These are phyloP conservation scores for Peziza echinospora DNA, from an alignment of 495 filamentous ascomycete genomes.

Conservation along the genomic window DNA sequence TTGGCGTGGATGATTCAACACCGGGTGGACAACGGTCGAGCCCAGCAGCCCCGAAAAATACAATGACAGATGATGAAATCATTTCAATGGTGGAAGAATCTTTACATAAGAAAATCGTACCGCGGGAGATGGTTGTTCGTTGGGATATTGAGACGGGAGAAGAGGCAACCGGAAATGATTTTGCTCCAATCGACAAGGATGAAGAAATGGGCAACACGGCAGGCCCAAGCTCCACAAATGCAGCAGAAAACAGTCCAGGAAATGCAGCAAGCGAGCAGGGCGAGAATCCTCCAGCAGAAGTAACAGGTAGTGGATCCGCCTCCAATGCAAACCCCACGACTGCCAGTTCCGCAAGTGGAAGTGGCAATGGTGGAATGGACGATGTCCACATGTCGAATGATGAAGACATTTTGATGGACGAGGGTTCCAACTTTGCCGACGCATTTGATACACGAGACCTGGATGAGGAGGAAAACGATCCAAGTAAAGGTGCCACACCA, in stretches of 20 bases:
- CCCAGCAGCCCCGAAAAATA: slow-evolving; percentile 82
- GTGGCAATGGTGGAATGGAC: not conserved
- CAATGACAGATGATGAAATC: slow-evolving; percentile 35
- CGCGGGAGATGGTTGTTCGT: slow-evolving; percentile 6
- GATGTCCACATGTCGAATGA: not conserved
- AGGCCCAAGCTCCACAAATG: not conserved
- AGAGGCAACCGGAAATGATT: not conserved
- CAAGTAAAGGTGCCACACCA: too few species aligned
- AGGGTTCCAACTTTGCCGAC: not conserved
- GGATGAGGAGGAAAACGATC: not conserved
- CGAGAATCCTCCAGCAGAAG: too few species aligned
- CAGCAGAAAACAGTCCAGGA: not conserved
- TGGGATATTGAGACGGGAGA: slow-evolving; percentile 5
- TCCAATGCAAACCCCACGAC: not conserved
- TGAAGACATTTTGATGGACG: not conserved
- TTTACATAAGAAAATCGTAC: slow-evolving; percentile 13
- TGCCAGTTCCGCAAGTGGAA: not conserved
- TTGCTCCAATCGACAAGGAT: not conserved
- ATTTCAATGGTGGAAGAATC: slow-evolving; percentile 8
- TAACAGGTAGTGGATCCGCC: too few species aligned
- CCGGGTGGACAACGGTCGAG: slow-evolving; percentile 47
- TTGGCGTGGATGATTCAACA: slow-evolving; percentile 1
- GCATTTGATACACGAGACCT: not conserved
- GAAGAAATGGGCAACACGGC: not conserved
- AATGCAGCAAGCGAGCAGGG: too few species aligned